phyloP scores from a whole-genome alignment of 768 basidiomycete species.

The Solioccasus polychromus region DNA sequence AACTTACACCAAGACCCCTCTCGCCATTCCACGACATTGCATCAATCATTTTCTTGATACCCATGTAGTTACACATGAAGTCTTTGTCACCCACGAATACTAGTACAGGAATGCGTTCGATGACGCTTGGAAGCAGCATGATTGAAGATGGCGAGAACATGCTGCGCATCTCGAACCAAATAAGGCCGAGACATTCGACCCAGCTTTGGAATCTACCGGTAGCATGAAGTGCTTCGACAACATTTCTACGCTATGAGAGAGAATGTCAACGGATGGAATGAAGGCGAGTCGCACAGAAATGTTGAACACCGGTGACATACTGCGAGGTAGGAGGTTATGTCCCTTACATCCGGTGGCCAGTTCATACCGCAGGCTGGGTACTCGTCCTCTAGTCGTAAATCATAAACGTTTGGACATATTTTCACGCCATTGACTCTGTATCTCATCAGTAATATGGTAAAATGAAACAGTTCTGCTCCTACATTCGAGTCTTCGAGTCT shows the following conservation, averaged over 20 bases:
- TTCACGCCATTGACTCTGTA: conserved; percentile 61
- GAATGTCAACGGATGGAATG: too few species aligned
- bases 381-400: conserved; percentile 85
- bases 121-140: conserved; percentile 70
- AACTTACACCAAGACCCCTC: conserved; percentile 76
- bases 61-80: conserved; percentile 93
- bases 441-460: background rate
- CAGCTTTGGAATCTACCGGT: conserved; percentile 71
- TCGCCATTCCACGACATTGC: conserved; percentile 83
- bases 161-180: conserved; percentile 61
- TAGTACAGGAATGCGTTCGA: conserved; percentile 80
- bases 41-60: conserved; percentile 83
- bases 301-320: conserved; percentile 45
- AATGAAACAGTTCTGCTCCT: conserved; percentile 4
- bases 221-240: conserved; percentile 83
- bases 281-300: background rate
- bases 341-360: conserved; percentile 87
- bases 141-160: conserved; percentile 64
- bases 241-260: conserved; percentile 66
- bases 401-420: conserved; percentile 93
- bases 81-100: conserved; percentile 96
- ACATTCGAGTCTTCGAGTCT: conserved; percentile 22
- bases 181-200: conserved; percentile 77
- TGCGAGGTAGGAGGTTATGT: conserved; percentile 73
- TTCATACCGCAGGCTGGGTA: conserved; percentile 95